A percentile compares a stretch with the other conserved stretches of the same genome.
Conservation (phyloP, 2,329 filamentous ascomycete genomes). For the Orbilia quercus region DNA sequence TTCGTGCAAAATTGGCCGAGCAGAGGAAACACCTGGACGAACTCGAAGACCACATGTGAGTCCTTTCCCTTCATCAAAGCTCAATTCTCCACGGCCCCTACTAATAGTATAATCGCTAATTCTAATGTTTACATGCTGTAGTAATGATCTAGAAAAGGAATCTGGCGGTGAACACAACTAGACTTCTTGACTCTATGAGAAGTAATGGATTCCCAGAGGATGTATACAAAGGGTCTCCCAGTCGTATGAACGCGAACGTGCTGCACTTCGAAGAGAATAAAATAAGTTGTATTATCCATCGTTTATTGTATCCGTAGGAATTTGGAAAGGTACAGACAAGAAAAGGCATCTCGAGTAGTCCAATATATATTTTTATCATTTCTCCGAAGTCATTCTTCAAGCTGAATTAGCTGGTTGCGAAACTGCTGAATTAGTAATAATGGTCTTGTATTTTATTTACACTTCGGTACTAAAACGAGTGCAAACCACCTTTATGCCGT, state of each 20-base stretch:
- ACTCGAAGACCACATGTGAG: conserved; percentile 68
- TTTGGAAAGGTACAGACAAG: no score
- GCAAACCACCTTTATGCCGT: neutral
- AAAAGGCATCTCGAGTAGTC: no score
- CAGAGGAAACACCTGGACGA: conserved; percentile 86
- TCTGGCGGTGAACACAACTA: conserved; percentile 55
- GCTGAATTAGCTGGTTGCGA: no score
- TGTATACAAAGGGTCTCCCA: neutral
- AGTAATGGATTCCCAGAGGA: neutral
- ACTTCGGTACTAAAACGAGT: no score
- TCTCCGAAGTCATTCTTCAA: no score
- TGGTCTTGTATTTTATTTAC: no score
- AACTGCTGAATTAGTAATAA: no score
- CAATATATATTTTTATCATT: no score
- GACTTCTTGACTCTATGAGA: neutral
- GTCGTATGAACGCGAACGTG: no score
- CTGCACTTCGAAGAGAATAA: no score
- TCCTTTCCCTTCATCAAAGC: neutral
- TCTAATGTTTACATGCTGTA: conserved; percentile 3
- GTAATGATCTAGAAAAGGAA: conserved; percentile 48
- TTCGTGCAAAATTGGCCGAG: conserved; percentile 77
- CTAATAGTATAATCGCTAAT: neutral
- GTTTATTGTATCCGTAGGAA: no score
- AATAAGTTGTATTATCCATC: no score
- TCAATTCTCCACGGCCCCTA: neutral